Evolutionary conservation across 257 asterid genomes (phyloP).

Genomic region (Solanum pinnatisectum): DNA sequence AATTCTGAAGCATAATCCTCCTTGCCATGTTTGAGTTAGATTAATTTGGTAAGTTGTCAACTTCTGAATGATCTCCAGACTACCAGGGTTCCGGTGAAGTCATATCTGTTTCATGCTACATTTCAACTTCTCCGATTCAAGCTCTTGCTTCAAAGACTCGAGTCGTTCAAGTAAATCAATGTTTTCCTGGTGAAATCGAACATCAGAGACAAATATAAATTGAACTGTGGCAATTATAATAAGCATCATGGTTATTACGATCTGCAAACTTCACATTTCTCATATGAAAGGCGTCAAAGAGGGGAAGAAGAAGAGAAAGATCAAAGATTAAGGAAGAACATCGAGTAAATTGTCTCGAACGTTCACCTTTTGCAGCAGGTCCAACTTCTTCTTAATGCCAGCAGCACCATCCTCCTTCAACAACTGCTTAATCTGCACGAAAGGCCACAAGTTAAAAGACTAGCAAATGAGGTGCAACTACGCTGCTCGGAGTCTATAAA

Average conservation of each 20-base stretch:
- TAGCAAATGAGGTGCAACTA: neutral
- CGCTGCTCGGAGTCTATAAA: neutral
- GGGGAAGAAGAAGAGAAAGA: neutral
- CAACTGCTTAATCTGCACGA: constrained; percentile 39
- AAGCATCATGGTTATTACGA: neutral
- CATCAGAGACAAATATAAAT: neutral
- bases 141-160: constrained; percentile 76
- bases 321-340: neutral
- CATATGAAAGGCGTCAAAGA: neutral
- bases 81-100: neutral
- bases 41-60: neutral
- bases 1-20: neutral
- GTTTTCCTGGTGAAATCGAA: constrained; percentile 49
- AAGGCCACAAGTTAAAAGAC: neutral
- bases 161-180: constrained; percentile 65
- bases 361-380: constrained; percentile 67
- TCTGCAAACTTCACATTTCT: neutral
- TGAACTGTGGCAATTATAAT: neutral
- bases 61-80: neutral
- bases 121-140: constrained; percentile 62
- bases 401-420: constrained; percentile 4
- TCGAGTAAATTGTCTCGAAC: neutral
- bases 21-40: neutral
- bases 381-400: constrained; percentile 32
- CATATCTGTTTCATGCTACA: constrained; percentile 37